Conservation (phyloP, 78 protist genomes). For the slime mould (Dictyostelium discoideum) region DNA sequence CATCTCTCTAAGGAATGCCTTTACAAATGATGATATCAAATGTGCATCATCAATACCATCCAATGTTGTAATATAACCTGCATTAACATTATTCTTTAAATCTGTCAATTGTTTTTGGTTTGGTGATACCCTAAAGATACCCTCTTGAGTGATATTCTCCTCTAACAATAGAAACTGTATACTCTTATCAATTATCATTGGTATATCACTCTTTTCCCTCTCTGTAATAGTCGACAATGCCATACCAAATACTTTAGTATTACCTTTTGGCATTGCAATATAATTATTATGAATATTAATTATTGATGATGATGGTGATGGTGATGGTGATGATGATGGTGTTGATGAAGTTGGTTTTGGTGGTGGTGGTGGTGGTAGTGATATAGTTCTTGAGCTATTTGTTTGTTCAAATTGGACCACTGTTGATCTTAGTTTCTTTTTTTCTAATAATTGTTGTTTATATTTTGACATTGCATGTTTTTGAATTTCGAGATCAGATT, state of each 20-base stretch:
- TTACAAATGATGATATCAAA: constrained; percentile 20
- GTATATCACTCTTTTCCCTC: constrained; percentile 27
- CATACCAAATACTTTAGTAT: constrained; percentile 45
- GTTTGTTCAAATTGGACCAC: constrained; percentile 1
- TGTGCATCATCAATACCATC: constrained; percentile 54
- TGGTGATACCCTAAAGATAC: constrained; percentile 63
- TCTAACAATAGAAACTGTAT: neutral
- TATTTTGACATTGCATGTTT: neutral
- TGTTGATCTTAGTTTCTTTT: constrained; percentile 18
- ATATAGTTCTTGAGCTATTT: neutral
- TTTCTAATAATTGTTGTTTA: neutral
- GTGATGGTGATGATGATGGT: neutral
- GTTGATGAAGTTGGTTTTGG: neutral
- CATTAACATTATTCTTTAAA: neutral
- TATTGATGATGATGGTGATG: neutral
- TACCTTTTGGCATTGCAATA: neutral
- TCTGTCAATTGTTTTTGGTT: constrained; percentile 47
- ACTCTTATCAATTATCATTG: constrained; percentile 21
- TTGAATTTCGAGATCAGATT: constrained; percentile 32
- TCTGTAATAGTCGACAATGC: neutral
- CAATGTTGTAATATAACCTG: neutral
- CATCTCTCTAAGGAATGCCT: constrained; percentile 47
- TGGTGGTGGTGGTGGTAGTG: neutral
- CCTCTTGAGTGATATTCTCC: constrained; percentile 7
- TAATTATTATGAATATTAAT: neutral